Conservation (phyloP, 371 early-diverging fungal genomes). For the Phascolomyces articulosus region DNA sequence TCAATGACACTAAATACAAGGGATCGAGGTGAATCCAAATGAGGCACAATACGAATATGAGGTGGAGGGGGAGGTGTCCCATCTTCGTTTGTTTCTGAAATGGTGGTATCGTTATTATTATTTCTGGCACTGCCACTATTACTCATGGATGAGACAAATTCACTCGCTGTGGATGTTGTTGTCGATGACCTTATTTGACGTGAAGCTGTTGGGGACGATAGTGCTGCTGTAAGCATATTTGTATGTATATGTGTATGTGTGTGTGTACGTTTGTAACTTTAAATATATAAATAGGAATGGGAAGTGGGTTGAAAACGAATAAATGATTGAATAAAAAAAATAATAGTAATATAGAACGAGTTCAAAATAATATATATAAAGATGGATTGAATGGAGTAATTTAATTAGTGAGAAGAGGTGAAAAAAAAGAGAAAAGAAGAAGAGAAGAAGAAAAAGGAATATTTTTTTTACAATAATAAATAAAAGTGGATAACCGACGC, state of each 20-base stretch:
- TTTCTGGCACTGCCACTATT: neutral
- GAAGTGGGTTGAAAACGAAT: too few species aligned
- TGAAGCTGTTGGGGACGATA: slow-evolving; percentile 16
- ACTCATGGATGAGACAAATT: neutral
- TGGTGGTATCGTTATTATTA: neutral
- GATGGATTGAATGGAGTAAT: neutral
- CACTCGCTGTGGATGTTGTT: neutral
- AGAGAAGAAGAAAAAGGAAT: neutral
- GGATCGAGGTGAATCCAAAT: slow-evolving; percentile 70
- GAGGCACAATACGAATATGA: slow-evolving; percentile 76
- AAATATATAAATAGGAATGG: too few species aligned
- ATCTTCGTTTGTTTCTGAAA: neutral
- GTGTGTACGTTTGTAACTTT: too few species aligned
- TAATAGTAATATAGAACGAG: neutral
- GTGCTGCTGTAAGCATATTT: slow-evolving; percentile 20
- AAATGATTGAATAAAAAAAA: neutral
- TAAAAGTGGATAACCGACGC: neutral
- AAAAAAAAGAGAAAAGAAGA: slow-evolving; percentile 3
- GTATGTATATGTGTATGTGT: too few species aligned
- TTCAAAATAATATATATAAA: too few species aligned
- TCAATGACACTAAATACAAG: slow-evolving; percentile 80
- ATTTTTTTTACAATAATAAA: neutral
- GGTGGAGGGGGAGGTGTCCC: slow-evolving; percentile 21
- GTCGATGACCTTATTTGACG: slow-evolving; percentile 7
- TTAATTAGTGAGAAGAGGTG: neutral